phyloP scores from a whole-genome alignment of 2,329 filamentous ascomycete species.

The Zymoseptoria tritici region DNA sequence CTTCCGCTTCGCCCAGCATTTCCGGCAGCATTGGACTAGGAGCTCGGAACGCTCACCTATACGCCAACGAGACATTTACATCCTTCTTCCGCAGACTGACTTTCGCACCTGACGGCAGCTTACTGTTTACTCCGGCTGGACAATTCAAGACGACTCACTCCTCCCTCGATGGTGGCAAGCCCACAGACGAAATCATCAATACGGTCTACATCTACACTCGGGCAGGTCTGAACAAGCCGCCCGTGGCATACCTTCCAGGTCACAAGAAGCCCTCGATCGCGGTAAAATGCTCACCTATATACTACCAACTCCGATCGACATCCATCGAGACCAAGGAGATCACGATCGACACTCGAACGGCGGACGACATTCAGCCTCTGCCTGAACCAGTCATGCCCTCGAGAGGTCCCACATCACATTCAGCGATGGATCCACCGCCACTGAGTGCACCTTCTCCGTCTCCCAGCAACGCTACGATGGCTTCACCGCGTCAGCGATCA shows the following conservation, averaged over 20 bases:
- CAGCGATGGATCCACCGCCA: slow-evolving; percentile 78
- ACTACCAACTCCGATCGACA: slow-evolving; percentile 70
- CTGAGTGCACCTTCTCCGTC: slow-evolving; percentile 48
- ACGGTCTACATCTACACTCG: slow-evolving; percentile 98
- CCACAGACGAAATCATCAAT: slow-evolving; percentile 80
- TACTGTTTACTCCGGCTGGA: slow-evolving; percentile 88
- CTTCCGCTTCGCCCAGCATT: slow-evolving; percentile 81
- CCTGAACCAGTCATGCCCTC: slow-evolving; percentile 66
- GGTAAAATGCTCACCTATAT: slow-evolving; percentile 84
- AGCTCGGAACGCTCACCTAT: slow-evolving; percentile 79
- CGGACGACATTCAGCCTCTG: slow-evolving; percentile 73
- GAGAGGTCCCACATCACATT: slow-evolving; percentile 50
- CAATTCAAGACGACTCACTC: slow-evolving; percentile 80
- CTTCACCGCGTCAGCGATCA: slow-evolving; percentile 41
- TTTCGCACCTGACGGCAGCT: slow-evolving; percentile 89
- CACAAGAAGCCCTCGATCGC: slow-evolving; percentile 98
- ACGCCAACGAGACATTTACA: slow-evolving; percentile 92
- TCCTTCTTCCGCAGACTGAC: slow-evolving; percentile 93
- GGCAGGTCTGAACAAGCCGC: slow-evolving; percentile 92
- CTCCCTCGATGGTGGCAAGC: slow-evolving; percentile 62
- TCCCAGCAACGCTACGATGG: slow-evolving; percentile 43
- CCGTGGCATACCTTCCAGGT: slow-evolving; percentile 86
- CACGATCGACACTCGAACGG: slow-evolving; percentile 84
- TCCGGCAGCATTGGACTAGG: slow-evolving; percentile 51
- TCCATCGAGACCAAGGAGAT: slow-evolving; percentile 70